Conservation (phyloP, 116 monocot species). For the Zostera marina region DNA sequence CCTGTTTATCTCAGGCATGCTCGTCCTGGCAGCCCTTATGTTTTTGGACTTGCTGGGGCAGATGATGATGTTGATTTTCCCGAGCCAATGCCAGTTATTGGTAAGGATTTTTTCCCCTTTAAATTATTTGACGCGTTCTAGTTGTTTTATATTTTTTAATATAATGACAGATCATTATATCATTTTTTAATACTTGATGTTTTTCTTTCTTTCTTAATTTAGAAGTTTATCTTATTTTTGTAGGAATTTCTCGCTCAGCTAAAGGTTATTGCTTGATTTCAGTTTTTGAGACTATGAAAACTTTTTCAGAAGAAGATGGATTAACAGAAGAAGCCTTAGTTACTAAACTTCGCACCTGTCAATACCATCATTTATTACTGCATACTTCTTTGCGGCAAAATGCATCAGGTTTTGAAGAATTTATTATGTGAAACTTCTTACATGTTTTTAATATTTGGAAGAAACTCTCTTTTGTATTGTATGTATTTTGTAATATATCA, state of each 20-base stretch:
- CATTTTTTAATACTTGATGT: no score
- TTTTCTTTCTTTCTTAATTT: no score
- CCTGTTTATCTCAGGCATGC: slow-evolving; percentile 56
- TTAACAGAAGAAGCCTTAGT: slow-evolving; percentile 96
- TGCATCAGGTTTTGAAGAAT: slow-evolving; percentile 61
- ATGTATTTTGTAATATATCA: background rate
- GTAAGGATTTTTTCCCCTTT: slow-evolving; percentile 21
- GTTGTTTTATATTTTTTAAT: background rate
- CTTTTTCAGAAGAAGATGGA: slow-evolving; percentile 70
- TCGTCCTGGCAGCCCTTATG: slow-evolving; percentile 98
- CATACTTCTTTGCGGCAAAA: slow-evolving; percentile 71
- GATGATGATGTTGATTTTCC: slow-evolving; percentile 98
- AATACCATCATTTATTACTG: slow-evolving; percentile 76
- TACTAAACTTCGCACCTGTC: slow-evolving; percentile 79
- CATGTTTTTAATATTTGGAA: no score
- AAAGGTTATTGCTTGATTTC: slow-evolving; percentile 94
- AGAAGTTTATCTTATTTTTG: slow-evolving; percentile 1
- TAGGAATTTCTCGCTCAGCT: slow-evolving; percentile 87
- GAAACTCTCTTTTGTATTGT: no score
- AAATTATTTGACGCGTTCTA: background rate
- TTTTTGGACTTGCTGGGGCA: slow-evolving; percentile 89
- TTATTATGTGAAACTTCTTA: background rate
- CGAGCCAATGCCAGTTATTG: slow-evolving; percentile 98
- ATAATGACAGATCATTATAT: no score
- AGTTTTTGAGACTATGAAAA: slow-evolving; percentile 92